Conservation (phyloP, 352 stramenopile species). For the Elongisporangium anandrum region DNA sequence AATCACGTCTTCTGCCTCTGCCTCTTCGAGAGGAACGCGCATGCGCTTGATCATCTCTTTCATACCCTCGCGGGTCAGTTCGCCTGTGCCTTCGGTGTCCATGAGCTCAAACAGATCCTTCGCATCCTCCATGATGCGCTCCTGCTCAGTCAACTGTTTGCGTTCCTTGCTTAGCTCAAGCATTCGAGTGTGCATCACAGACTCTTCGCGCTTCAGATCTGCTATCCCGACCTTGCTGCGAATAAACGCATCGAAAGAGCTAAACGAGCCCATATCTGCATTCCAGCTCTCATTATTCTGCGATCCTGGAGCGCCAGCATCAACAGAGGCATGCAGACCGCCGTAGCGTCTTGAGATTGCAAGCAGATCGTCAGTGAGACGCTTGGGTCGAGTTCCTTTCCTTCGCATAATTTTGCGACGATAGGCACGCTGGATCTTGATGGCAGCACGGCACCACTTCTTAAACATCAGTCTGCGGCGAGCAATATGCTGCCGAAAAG, state of each 20-base stretch:
- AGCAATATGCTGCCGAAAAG: slow-evolving; percentile 61
- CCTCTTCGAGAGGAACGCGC: slow-evolving; percentile 46
- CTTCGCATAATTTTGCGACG: slow-evolving; percentile 34
- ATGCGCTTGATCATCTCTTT: slow-evolving; percentile 47
- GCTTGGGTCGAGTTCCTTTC: slow-evolving; percentile 31
- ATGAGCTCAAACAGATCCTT: slow-evolving; percentile 71
- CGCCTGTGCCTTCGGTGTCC: slow-evolving; percentile 40
- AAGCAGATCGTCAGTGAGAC: slow-evolving; percentile 42
- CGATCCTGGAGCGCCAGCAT: neutral
- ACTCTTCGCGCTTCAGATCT: slow-evolving; percentile 49
- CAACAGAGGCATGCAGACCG: slow-evolving; percentile 5
- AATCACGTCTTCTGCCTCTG: slow-evolving; percentile 61
- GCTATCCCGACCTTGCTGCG: slow-evolving; percentile 38
- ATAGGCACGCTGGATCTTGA: slow-evolving; percentile 56
- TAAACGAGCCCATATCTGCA: slow-evolving; percentile 53
- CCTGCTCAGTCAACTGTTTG: slow-evolving; percentile 23
- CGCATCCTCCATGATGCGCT: slow-evolving; percentile 47
- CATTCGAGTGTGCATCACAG: slow-evolving; percentile 28
- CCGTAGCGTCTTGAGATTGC: slow-evolving; percentile 39
- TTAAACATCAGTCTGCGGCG: slow-evolving; percentile 40
- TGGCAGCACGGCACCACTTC: slow-evolving; percentile 40
- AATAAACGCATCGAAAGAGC: slow-evolving; percentile 51
- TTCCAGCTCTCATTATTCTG: slow-evolving; percentile 18
- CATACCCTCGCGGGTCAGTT: slow-evolving; percentile 42
- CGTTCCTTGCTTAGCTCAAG: slow-evolving; percentile 36